phyloP scores from a whole-genome alignment of 352 stramenopile species.

The Phytophthora uliginosa region DNA sequence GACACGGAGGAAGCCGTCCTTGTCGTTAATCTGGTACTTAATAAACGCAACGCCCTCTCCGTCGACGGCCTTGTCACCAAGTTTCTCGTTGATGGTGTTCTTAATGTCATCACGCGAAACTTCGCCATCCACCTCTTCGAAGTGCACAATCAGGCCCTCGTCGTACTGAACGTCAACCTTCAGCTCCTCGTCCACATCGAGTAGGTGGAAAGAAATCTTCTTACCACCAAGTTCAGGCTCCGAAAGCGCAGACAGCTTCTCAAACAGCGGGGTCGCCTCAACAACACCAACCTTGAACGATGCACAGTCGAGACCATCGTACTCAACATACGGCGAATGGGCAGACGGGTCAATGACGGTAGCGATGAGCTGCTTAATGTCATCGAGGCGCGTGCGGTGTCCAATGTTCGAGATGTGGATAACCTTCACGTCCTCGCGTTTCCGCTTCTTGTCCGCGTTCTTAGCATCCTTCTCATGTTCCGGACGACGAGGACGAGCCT shows the following conservation, averaged over 20 bases:
- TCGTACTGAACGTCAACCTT: constrained; percentile 87
- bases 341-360: constrained; percentile 53
- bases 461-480: constrained; percentile 47
- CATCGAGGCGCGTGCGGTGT: constrained; percentile 71
- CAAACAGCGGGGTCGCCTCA: constrained; percentile 67
- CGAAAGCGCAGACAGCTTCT: constrained; percentile 74
- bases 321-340: constrained; percentile 84
- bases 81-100: constrained; percentile 85
- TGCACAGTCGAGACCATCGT: constrained; percentile 79
- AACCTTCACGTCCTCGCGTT: constrained; percentile 78
- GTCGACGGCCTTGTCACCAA: constrained; percentile 72
- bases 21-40: constrained; percentile 86
- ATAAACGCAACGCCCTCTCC: constrained; percentile 84
- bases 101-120: constrained; percentile 91
- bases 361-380: constrained; percentile 88
- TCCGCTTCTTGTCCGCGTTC: constrained; percentile 80
- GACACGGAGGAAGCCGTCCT: constrained; percentile 75
- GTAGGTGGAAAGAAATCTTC: constrained; percentile 82
- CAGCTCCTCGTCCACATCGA: constrained; percentile 75
- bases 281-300: constrained; percentile 72
- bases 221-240: constrained; percentile 74
- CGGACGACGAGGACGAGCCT: constrained; percentile 67
- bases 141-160: constrained; percentile 87
- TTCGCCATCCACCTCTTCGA: constrained; percentile 81
- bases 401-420: constrained; percentile 90